These are phyloP conservation scores for Diutina ranongensis DNA, from an alignment of 1,139 yeast genomes.

Conservation along the genomic window DNA sequence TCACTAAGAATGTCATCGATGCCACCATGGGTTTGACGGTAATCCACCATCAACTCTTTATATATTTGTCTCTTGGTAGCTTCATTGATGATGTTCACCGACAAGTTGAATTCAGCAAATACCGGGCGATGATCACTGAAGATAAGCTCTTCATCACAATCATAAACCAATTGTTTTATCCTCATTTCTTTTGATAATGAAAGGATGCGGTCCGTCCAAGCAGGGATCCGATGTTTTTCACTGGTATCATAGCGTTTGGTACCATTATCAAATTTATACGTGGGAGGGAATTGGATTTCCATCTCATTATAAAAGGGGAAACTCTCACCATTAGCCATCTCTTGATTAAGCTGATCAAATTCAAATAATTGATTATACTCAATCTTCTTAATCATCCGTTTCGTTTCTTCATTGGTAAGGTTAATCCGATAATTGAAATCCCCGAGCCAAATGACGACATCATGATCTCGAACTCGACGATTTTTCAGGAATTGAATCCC, in stretches of 20 bases:
- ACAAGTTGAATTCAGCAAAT: constrained; percentile 51
- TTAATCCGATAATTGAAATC: constrained; percentile 5
- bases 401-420: not conserved
- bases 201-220: constrained; percentile 5
- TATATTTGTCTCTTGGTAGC: constrained; percentile 44
- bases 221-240: constrained; percentile 6
- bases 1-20: constrained; percentile 29
- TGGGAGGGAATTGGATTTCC: constrained; percentile 5
- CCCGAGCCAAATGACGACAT: constrained; percentile 6
- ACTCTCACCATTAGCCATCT: constrained; percentile 3
- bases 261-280: constrained; percentile 6
- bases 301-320: constrained; percentile 1
- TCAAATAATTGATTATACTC: not conserved
- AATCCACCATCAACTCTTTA: constrained; percentile 46
- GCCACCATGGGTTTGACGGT: constrained; percentile 32
- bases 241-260: not conserved
- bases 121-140: constrained; percentile 72
- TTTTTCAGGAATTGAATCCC: constrained; percentile 1
- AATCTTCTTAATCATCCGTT: not conserved
- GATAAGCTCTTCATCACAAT: constrained; percentile 43
- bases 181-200: not conserved
- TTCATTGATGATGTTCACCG: constrained; percentile 63
- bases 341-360: not conserved
- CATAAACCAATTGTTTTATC: constrained; percentile 54
- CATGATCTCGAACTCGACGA: not conserved